Conservation (phyloP, 345 rosid genomes). For the Eucalyptus shirleyi region DNA sequence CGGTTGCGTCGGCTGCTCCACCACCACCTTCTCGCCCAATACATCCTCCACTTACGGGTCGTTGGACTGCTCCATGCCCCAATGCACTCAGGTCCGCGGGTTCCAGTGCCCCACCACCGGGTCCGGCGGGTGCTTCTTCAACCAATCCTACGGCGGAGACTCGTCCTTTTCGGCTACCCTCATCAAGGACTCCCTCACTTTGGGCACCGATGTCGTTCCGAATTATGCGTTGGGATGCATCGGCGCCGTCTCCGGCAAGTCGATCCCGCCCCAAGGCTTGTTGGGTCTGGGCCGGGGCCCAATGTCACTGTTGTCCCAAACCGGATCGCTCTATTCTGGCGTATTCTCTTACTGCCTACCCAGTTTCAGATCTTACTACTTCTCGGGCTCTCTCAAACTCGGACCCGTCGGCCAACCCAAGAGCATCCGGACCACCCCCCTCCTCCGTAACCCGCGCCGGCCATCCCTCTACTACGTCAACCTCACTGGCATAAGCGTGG, state of each 20-base stretch:
- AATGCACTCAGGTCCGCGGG: slow-evolving; percentile 63
- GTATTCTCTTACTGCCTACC: slow-evolving; percentile 83
- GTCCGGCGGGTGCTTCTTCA: slow-evolving; percentile 37
- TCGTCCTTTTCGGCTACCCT: slow-evolving; percentile 65
- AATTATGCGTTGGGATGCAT: slow-evolving; percentile 62
- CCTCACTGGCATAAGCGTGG: slow-evolving; percentile 73
- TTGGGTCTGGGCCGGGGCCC: slow-evolving; percentile 87
- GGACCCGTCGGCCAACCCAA: slow-evolving; percentile 68
- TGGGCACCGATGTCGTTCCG: slow-evolving; percentile 36
- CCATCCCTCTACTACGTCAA: slow-evolving; percentile 83
- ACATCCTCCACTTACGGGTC: slow-evolving; percentile 40
- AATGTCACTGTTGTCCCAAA: slow-evolving; percentile 51
- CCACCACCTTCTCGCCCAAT: slow-evolving; percentile 30
- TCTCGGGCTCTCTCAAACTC: slow-evolving; percentile 75
- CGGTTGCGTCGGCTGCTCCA: slow-evolving; percentile 57
- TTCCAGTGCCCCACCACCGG: slow-evolving; percentile 51
- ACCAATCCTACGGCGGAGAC: slow-evolving; percentile 81
- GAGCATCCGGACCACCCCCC: slow-evolving; percentile 48
- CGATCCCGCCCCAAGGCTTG: slow-evolving; percentile 73
- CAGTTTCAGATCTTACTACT: slow-evolving; percentile 68
- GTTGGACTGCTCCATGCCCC: slow-evolving; percentile 53
- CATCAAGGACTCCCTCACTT: slow-evolving; percentile 37
- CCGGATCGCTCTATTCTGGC: slow-evolving; percentile 52
- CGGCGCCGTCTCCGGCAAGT: slow-evolving; percentile 32
- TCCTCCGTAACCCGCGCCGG: slow-evolving; percentile 56